Conservation (phyloP, 768 basidiomycete genomes). For the Podaxis sp. region DNA sequence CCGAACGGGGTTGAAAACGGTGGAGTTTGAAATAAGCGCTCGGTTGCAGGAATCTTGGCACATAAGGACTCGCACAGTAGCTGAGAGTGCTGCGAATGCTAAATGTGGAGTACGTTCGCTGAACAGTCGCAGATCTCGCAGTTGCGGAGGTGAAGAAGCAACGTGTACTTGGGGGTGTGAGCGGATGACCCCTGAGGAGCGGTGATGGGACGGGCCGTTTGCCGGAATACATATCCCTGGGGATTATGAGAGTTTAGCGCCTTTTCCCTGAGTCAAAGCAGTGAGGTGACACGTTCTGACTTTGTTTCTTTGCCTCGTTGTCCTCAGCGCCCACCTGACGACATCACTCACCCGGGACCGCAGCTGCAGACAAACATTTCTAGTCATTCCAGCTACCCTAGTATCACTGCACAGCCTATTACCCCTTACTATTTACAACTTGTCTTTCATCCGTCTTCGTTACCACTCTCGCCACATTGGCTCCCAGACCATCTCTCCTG, state of each 20-base stretch:
- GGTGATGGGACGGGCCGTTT: not conserved
- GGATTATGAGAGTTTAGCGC: conserved; percentile 3
- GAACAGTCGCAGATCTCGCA: too few relatives aligned
- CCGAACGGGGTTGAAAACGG: too few relatives aligned
- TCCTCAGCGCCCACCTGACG: not conserved
- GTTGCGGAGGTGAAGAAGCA: too few relatives aligned
- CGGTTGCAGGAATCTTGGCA: too few relatives aligned
- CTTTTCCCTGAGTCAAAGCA: conserved; percentile 8
- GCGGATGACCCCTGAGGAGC: not conserved
- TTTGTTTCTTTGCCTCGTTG: conserved; percentile 5
- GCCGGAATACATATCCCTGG: not conserved
- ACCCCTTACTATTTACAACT: not conserved
- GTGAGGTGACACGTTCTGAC: conserved; percentile 10
- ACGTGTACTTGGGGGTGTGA: not conserved
- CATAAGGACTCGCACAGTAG: too few relatives aligned
- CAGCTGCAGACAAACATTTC: not conserved
- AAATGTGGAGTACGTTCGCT: too few relatives aligned
- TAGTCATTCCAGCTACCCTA: not conserved
- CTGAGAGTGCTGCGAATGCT: too few relatives aligned
- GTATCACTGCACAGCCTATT: conserved; percentile 7
- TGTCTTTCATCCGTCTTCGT: not conserved
- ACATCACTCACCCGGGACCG: conserved; percentile 13
- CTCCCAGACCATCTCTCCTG: not conserved
- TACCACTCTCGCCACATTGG: not conserved
- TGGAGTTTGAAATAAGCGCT: too few relatives aligned